Evolutionary conservation across 83 land plant genomes (phyloP).

Genomic region (Diphasiastrum complanatum): DNA sequence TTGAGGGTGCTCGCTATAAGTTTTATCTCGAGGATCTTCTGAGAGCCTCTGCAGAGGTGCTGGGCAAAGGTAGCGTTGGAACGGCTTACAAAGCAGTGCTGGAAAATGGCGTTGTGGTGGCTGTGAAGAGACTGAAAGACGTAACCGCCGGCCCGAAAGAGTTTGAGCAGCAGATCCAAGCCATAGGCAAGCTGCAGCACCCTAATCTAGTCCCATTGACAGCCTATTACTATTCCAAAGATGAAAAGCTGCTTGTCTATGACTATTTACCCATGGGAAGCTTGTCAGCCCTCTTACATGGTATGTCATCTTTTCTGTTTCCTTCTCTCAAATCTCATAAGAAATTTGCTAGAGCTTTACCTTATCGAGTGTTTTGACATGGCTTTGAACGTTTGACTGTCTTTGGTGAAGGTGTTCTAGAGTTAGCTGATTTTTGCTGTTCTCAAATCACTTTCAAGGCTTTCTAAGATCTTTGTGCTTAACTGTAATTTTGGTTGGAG

Average conservation of each 20-base stretch:
- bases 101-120: conserved; percentile 1
- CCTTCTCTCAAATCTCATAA: background rate
- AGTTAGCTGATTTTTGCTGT: background rate
- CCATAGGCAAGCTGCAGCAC: conserved; percentile 2
- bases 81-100: too few relatives aligned
- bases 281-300: conserved; percentile 7
- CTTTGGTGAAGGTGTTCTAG: background rate
- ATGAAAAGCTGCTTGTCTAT: too few relatives aligned
- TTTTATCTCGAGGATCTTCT: conserved; percentile 16
- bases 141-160: background rate
- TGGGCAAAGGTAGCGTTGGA: conserved; percentile 18
- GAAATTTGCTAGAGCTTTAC: background rate
- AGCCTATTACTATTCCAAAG: conserved; percentile 12
- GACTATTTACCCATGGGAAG: conserved; percentile 7
- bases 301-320: background rate
- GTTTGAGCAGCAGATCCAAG: conserved; percentile 10
- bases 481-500: background rate
- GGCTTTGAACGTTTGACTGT: background rate
- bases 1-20: conserved; percentile 5
- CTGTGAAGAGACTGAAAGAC: conserved; percentile 12
- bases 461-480: background rate
- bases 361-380: background rate
- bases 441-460: background rate
- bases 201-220: conserved; percentile 9
- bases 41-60: conserved; percentile 14